Evolutionary conservation across 2,329 filamentous ascomycete genomes (phyloP), one percentile per base, ranked within the genome.

Genomic region (Fusarium irregulare): DNA sequence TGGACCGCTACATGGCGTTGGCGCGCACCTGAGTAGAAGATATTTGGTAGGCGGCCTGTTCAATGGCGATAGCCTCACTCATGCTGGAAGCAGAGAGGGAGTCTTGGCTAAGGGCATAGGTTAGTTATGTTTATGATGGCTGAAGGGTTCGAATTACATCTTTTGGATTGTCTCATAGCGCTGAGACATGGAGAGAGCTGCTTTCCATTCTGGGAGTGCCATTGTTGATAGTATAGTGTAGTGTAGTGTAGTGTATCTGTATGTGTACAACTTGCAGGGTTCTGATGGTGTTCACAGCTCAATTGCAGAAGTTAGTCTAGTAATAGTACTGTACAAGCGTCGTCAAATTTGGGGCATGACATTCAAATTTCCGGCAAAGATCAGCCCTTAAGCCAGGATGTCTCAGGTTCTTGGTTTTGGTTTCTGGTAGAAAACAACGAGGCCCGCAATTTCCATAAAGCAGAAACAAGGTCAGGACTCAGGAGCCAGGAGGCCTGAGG

Each of bases 111-210:
- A 48, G 20, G 21, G 32, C n/a, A 34, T 37, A 55, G 56, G 56
- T 58, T 18, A 47, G 57, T 34, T 32, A 9, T 42, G 48, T 27
- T 21, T 13, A 6, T 41, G 13, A 28, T 7, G 10, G 7, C 13
- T 16, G 9, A n/a, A 53, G 8, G 25, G 27, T 11, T 21, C 13
- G 30, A 32, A 71, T 66, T 72, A 80, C 80, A 81, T 77, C 61
- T 82, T 85, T 70, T 91, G 84, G 53, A 93, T 89, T 62, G 84
- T 87, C 58, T 87, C 85, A 77, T 91, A 88, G 59, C 91, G 84
- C 56, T 89, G 86, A 14, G 86, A 83, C 37, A 89, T 89, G 12
- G 85, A 84, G 61, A 91, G 78, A 4, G 79, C 78, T 23, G 76
- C 76, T 73, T 82, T 86, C 89, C 89, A 91, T 34, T 78, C 77